Evolutionary conservation across 148 eudicot species (phyloP), one percentile per base, ranked within the genome.

Genomic region (Vaccinium vitisidaea): DNA sequence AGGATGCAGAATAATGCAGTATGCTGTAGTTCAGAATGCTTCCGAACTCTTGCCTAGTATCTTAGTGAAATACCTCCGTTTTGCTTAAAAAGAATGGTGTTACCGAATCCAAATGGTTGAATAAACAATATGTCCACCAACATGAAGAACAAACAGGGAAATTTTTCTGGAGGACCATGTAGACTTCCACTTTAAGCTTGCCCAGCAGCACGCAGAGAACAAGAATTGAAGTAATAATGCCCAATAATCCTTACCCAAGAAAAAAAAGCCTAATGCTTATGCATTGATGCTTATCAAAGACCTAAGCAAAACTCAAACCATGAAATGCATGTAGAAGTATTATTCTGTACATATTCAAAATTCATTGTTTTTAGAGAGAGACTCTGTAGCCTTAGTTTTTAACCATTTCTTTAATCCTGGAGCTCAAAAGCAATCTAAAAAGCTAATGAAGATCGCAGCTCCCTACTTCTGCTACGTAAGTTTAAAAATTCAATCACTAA

Each of bases 11-110:
- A 32, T 36, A 56, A 80, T 36, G 67, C n/a, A 56, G 27, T 55
- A 19, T 36, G 50, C 67, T 7, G 67, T 32, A 55, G 2, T 79
- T 79, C 67, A 30, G 1, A 55, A 5, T 32, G 15, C 82, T 80
- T 80, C 21, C 27, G 32, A 80, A 55, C 58, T 30, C 36, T 27
- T 55, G 52, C 69, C 82, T 2, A 80, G 13, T 18, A 80, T 43
- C 69, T 19, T 79, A 30, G 25, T 30, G 61, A 32, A 23, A 80
- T n/a, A 32, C 27, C 27, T 36, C 58, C 6, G 49, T 56, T 58
- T 80, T 80, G 49, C 50, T 80, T 58, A 12, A 19, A 63, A 80
- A 58, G n/a, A 80, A 80, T 36, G 50, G 70, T 19, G 46, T 80
- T 6, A 36, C 27, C 18, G 46, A 32, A 18, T 58, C 69, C 69